Evolutionary conservation across 352 stramenopile species (phyloP), one percentile per base, ranked within the genome.

Genomic region (Peronospora farinosa): DNA sequence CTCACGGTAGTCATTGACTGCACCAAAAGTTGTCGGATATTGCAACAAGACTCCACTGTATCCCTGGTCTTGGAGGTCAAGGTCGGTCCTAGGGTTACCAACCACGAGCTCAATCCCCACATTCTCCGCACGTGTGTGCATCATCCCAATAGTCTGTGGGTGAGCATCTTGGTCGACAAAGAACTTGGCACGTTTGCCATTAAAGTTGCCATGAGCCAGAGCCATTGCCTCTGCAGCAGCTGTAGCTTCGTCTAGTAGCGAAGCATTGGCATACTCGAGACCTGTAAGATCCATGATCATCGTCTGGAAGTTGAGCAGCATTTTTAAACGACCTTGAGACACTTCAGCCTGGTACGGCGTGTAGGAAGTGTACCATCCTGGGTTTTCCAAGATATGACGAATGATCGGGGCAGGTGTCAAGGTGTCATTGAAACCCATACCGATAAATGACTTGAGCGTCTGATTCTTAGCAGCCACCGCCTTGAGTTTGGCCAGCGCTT

Each of bases 281-380:
- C 96, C 96, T 19, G 95, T 98, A 28, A 98, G 76, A 59, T 98
- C 95, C 44, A 85, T 77, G 37, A 98, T 88, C 63, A 99, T 89
- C 15, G 96, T 99, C 78, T 99, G 97, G 74, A 99, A 99, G 77
- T 99, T 99, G 19, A 99, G 82, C 42, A 99, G 81, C 83, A 98
- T 98, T 78, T 99, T 94, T 3, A 99, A 75, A 21, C 97, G 92
- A 21, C 97, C 97, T 67, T 99, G 97, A 0, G 95, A 97, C 56
- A 99, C 98, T 70, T 99, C 97, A 7, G 96, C 96, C 72, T 99
- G 96, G 75, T 99, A 99, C 42, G 97, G 97, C 47, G 96, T 99
- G 73, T 95, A 96, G 23, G 77, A 95, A 36, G 96, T 99, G 80
- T 99, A 99, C 96, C 97, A 99, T 19, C 95, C 96, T 2, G 97